A percentile compares a stretch with the other conserved stretches of the same genome.
Conservation (phyloP, 2,329 filamentous ascomycete species). For the Colletotrichum gigasporum region DNA sequence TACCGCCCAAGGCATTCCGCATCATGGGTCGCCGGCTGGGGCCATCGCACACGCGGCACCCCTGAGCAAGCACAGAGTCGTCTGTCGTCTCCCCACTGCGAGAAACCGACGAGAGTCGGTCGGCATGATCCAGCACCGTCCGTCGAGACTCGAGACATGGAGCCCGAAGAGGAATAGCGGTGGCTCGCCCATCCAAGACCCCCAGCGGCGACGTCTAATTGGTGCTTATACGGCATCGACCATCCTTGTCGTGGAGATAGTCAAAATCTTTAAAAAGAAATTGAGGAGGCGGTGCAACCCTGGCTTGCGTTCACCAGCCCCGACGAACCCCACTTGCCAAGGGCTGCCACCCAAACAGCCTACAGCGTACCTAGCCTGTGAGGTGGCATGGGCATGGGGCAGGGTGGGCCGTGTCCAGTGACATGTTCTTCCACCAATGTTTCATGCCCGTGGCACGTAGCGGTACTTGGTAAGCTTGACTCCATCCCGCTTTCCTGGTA, state of each 20-base stretch:
- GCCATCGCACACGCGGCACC: constrained; percentile 1
- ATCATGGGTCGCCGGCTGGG: neutral
- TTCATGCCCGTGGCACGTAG: constrained; percentile 14
- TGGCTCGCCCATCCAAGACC: constrained; percentile 30
- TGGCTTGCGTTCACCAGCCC: constrained; percentile 19
- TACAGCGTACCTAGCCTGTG: no score
- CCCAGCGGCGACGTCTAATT: constrained; percentile 12
- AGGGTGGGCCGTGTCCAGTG: constrained; percentile 2
- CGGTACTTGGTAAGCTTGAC: neutral
- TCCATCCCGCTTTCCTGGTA: constrained; percentile 22
- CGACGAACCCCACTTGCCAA: constrained; percentile 25
- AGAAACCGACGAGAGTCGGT: constrained; percentile 8
- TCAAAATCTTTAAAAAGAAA: constrained; percentile 34
- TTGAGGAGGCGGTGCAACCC: constrained; percentile 32
- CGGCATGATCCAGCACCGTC: constrained; percentile 13
- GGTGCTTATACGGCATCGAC: constrained; percentile 24
- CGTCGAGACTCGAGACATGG: constrained; percentile 34
- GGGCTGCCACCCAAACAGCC: constrained; percentile 22
- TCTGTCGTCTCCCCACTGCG: neutral
- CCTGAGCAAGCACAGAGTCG: neutral
- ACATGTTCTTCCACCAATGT: constrained; percentile 18
- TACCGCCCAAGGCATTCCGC: constrained; percentile 8
- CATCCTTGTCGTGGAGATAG: constrained; percentile 30
- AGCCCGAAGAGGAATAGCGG: constrained; percentile 27
- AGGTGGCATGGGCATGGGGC: constrained; percentile 14